Evolutionary conservation across 2,329 filamentous ascomycete genomes (phyloP).

Genomic region (Fragosphaeria purpurea): DNA sequence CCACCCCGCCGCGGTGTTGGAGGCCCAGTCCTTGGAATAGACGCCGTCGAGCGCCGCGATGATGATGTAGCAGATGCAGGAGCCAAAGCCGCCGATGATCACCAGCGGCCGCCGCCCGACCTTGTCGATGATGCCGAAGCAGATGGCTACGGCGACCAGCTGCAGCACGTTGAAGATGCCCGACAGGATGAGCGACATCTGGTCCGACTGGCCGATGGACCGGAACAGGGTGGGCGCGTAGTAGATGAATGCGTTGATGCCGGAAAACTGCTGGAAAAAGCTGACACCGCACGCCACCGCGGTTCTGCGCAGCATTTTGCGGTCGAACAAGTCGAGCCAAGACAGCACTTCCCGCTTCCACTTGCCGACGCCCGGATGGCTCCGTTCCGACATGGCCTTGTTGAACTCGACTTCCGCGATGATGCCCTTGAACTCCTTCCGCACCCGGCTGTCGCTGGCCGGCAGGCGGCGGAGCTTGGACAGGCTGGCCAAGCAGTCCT

Average conservation of each 20-base stretch:
- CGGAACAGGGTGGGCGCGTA: conserved; percentile 4
- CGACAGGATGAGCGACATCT: conserved; percentile 1
- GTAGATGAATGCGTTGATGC: conserved; percentile 7
- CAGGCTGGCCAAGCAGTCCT: conserved; percentile 12
- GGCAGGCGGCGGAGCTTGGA: background rate
- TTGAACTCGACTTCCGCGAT: background rate
- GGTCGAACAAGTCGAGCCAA: background rate
- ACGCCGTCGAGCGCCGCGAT: background rate
- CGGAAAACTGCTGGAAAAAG: conserved; percentile 6
- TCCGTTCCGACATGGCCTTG: background rate
- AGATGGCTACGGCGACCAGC: conserved; percentile 47
- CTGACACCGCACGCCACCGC: background rate
- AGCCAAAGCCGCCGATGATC: conserved; percentile 28
- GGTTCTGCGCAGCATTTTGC: background rate
- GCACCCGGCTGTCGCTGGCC: background rate
- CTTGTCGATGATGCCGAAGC: conserved; percentile 38
- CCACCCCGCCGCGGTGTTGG: conserved; percentile 28
- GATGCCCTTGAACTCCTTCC: conserved; percentile 1
- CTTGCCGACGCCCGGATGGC: background rate
- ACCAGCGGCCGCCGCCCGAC: conserved; percentile 48
- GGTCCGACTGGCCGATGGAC: background rate
- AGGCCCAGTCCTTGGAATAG: conserved; percentile 31
- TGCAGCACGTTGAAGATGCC: conserved; percentile 48
- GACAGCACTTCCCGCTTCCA: background rate
- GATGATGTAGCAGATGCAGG: conserved; percentile 11